Evolutionary conservation across 1,139 yeast species (phyloP), one percentile per base, ranked within the genome.

Genomic region (Debaryomyces sp.): DNA sequence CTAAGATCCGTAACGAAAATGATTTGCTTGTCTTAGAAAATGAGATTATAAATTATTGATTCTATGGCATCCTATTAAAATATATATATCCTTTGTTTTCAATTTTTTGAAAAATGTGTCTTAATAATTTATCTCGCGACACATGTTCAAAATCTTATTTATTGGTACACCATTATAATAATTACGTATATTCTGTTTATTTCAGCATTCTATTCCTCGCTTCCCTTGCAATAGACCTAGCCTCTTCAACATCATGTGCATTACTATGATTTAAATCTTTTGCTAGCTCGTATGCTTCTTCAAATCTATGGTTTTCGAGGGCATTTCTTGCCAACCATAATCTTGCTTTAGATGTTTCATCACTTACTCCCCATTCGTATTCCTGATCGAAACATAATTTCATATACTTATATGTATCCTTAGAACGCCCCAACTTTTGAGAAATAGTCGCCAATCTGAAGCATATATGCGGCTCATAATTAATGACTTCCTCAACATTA

Each of bases 221-320:
- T 55, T 88, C 96, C 55, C 95, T 75, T 0, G 94, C 89, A 43
- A 92, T 86, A 0, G 87, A 79, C 44, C 96, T 71, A 0, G 97
- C 97, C 61, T 91, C 97, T 61, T 90, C 97, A 32, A 90, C 81
- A 59, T 89, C 97, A 52, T 85, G 89, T 8, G 94, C 87, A 34
- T 88, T 81, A 26, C 95, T 95, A 51, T 85, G 85, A 22, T 85
- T 84, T 54, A 91, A 77, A 50, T 85, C 89, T 50, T 81, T 80
- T 0, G 96, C 95, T 59, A 87, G 81, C 44, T 79, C 82, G 55
- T 85, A 85, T 0, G 97, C 97, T 49, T 75, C 79, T 41, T 81
- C 82, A 71, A 80, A 91, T 52, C 83, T 80, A 17, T 78, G 73
- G 43, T 69, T 69, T 17, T 74, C 75, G 54, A 85, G 68, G 37